phyloP scores from a whole-genome alignment of 495 filamentous ascomycete genomes.

The Hamigera avellanea region DNA sequence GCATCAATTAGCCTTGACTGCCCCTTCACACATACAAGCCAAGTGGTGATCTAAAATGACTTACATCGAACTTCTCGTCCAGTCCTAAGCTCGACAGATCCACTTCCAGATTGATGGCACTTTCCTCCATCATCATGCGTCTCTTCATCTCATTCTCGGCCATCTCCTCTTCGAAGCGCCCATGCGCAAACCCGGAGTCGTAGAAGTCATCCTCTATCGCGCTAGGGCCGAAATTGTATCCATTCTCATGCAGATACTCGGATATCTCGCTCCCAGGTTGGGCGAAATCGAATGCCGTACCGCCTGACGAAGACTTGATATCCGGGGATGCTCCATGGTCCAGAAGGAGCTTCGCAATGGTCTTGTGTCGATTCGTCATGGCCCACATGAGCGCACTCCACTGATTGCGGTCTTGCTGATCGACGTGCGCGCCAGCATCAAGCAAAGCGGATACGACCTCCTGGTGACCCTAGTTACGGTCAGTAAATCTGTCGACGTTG shows the following conservation, averaged over 20 bases:
- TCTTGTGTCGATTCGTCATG: constrained; percentile 96
- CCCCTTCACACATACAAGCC: constrained; percentile 1
- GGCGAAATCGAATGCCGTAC: constrained; percentile 95
- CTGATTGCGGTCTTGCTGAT: constrained; percentile 87
- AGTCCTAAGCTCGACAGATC: constrained; percentile 92
- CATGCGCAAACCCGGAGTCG: constrained; percentile 81
- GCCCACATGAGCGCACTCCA: constrained; percentile 99
- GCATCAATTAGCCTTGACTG: constrained; percentile 12
- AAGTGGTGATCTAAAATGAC: constrained; percentile 11
- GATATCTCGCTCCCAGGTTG: constrained; percentile 93
- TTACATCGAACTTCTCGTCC: constrained; percentile 88
- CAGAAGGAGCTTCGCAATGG: constrained; percentile 80
- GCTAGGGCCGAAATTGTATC: constrained; percentile 76
- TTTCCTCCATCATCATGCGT: constrained; percentile 99
- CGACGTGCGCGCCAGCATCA: constrained; percentile 78
- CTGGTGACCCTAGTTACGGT: constrained; percentile 63
- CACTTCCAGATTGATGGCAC: constrained; percentile 92
- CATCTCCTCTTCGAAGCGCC: constrained; percentile 92
- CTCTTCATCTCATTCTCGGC: constrained; percentile 92
- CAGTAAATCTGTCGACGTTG: constrained; percentile 2
- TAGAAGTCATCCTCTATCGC: constrained; percentile 96
- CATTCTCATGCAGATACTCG: constrained; percentile 84
- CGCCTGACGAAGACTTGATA: constrained; percentile 82
- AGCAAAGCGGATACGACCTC: constrained; percentile 76
- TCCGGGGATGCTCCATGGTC: constrained; percentile 93